These are phyloP conservation scores for Cladosporium austrohemisphaericum DNA, from an alignment of 2,329 filamentous ascomycete genomes.

Conservation along the genomic window DNA sequence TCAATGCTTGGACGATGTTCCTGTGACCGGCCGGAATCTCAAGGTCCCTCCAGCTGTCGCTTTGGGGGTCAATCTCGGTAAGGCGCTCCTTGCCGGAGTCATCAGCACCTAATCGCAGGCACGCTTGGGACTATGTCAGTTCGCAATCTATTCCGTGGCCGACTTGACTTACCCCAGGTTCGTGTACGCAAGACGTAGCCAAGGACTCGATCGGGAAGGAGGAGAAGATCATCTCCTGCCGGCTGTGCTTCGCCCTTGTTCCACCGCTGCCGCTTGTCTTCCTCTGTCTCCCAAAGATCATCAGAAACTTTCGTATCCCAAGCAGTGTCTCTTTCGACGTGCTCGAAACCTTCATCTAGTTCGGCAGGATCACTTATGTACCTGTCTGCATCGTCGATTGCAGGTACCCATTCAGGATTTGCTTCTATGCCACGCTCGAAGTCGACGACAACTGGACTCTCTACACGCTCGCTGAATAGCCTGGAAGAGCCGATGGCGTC, in stretches of 20 bases:
- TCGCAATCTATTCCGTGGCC: background rate
- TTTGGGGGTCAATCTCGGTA: background rate
- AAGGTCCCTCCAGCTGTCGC: background rate
- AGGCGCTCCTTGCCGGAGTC: background rate
- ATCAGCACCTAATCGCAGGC: background rate
- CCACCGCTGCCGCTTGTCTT: background rate
- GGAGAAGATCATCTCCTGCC: constrained; percentile 2
- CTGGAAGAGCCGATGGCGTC: background rate
- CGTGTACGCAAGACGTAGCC: background rate
- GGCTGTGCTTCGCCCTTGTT: constrained; percentile 2
- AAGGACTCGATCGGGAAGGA: background rate
- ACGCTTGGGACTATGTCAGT: background rate
- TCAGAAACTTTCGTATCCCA: background rate
- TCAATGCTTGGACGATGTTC: background rate
- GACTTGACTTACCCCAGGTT: background rate
- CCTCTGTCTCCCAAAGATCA: background rate
- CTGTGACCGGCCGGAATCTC: background rate
- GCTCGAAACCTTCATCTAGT: background rate
- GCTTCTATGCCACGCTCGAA: constrained; percentile 9
- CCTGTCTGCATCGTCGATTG: background rate
- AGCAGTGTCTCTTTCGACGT: background rate
- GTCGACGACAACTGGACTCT: constrained; percentile 4
- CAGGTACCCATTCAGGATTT: constrained; percentile 4
- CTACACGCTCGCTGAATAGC: background rate
- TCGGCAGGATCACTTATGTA: background rate